Base-by-base conservation (phyloP, 208 protist genomes). In the Balamuthia mandrillaris region DNA sequence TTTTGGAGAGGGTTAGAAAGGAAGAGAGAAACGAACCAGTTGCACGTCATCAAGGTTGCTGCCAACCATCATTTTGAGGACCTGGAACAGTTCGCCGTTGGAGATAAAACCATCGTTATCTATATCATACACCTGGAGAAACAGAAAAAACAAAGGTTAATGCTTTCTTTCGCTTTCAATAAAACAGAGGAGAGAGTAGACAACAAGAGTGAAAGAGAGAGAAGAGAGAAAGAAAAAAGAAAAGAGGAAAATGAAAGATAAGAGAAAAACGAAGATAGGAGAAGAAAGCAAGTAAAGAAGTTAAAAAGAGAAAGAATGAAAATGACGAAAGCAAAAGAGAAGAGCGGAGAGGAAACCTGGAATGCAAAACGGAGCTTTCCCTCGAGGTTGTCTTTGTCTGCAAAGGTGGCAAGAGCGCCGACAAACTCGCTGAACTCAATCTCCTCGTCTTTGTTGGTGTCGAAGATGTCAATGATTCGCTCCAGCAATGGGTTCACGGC, bases 1-100 rank as follows among this genome's bases (percentile, higher is more conserved):
- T 12, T 58, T 54, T 18, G 60, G 6, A 68, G 60, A 68, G 44
- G 60, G 60, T 37, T 29, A 6, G 5, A 18, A 68, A 29, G 33
- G 24, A n/a, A n/a, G n/a, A n/a, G n/a, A n/a, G n/a, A 78, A 56
- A 21, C 54, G 29, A 33, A 65, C 49, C n/a, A 94, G 66, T 87
- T 95, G 91, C 7, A 63, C 65, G 21, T 94, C 91, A 42, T 87
- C 90, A 37, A 96, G 87, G 74, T 96, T 96, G 63, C 49, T 87
- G 37, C 95, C 94, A 10, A 96, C 94, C 94, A 96, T 96, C 82
- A 95, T 94, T 61, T 96, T 96, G 18, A 96, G 91, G 27, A 96
- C 93, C 49, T 93, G 70, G 78, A 94, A 96, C 31, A 96, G 87
- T 66, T 96, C 95, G 42, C 93, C 95, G 85, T 96, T 96, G 27